Base-by-base conservation (phyloP, 768 basidiomycete species). In the Tricholoma sp. region DNA sequence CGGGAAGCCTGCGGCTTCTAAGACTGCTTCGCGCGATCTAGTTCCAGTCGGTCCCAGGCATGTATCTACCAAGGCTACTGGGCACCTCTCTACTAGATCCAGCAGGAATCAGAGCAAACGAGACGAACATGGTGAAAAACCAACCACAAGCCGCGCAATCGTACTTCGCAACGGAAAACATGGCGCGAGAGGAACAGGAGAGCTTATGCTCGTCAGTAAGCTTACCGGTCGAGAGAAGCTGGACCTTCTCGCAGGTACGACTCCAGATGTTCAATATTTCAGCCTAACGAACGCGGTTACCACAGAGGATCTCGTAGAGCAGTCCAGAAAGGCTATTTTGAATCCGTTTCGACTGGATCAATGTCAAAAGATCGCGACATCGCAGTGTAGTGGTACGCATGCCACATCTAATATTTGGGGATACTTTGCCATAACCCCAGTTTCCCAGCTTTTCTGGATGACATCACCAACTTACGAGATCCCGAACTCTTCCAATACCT, bases 201-300 rank as follows among this genome's bases (percentile, higher is more conserved):
- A 90, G 69, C 18, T 90, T 46, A 68, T 84, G 49, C 69, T 80
- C 47, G 74, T 76, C 54, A 79, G 73, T 22, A 87, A 79, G 65
- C 80, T 89, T 60, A 84, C 79, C 50, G 91, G 91, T 0, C 79
- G 87, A 64, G 90, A 91, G 70, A 91, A 91, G 65, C 76, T 93
- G 29, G 88, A 90, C 67, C 77, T 91, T 22, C 72, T 91, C 29
- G 88, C 88, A 62, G 89, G 91, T 88, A 65, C 57, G 74, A 70
- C 32, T 22, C 37, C 47, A 47, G 56, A 57, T 55, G 54, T 55
- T 32, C 7, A 21, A 34, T 47, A 43, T 29, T 24, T 21, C 50
- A 52, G 49, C 19, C 53, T 61, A 50, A 58, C 57, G 18, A 31
- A 14, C 18, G 51, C 43, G 19, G 9, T 57, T 45, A n/a, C 10